Base-by-base conservation (phyloP, 352 stramenopile species). In the Phytophthora lateralis region DNA sequence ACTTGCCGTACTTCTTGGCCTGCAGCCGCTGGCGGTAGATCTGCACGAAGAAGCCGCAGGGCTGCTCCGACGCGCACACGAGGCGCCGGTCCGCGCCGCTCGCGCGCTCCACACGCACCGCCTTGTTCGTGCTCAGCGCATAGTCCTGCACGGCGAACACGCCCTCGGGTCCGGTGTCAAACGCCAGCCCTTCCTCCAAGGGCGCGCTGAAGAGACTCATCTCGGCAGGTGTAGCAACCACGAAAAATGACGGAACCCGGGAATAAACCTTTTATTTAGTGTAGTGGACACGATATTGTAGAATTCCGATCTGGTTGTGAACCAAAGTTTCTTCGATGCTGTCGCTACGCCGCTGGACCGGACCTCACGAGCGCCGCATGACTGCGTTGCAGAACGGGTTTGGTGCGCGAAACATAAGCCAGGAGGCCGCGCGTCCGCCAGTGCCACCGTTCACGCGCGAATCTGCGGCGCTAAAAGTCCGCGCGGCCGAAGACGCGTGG, bases 401-500 rank as follows among this genome's bases (percentile, higher is more conserved):
- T 39, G 14, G 14, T 29, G 27, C 34, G 5, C 56, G 63, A 44
- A 18, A 30, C n/a, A 20, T 63, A 27, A 72, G 61, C n/a, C 47
- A 45, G 4, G 64, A 52, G 27, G 38, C 44, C 27, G 48, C 60
- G 11, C 70, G 73, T 12, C 63, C 63, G 8, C 85, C 85, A 3
- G 21, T 95, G 5, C 90, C 90, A 3, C 89, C 89, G 14, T 97
- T 96, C 68, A 90, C 82, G 12, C 56, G 67, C 15, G 89, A 95
- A 66, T 88, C 73, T 0, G 89, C 90, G 4, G 60, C 76, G 1
- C 2, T 88, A 3, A 97, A 97, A 68, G 87, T 95, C 30, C 86
- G 88, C 12, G 78, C 80, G 2, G 90, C 90, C 0, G 90, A 97
- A 43, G 88, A 97, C 60, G 90, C 84, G 21, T 97, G 90, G 90